Conservation (phyloP, 2,329 filamentous ascomycete species). For the Clarireedia paspali region DNA sequence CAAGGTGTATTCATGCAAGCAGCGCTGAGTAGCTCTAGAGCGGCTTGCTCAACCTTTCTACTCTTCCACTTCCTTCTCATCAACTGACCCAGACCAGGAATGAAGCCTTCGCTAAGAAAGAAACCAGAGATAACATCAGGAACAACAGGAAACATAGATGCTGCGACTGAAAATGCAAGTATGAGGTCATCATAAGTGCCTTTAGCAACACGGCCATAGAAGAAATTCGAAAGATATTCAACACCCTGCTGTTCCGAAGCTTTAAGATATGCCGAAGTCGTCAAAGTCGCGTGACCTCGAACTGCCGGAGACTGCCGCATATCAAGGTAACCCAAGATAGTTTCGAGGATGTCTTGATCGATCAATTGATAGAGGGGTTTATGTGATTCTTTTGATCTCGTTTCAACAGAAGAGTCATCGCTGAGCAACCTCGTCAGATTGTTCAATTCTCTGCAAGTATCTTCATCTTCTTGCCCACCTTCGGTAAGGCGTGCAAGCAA, state of each 20-base stretch:
- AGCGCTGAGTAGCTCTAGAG: slow-evolving; percentile 82
- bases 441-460: slow-evolving; percentile 54
- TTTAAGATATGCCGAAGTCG: slow-evolving; percentile 77
- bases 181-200: slow-evolving; percentile 84
- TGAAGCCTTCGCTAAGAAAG: slow-evolving; percentile 84
- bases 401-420: slow-evolving; percentile 34
- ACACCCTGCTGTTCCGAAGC: slow-evolving; percentile 64
- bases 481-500: slow-evolving; percentile 87
- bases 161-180: slow-evolving; percentile 86
- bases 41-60: slow-evolving; percentile 75
- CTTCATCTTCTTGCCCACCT: slow-evolving; percentile 74
- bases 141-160: slow-evolving; percentile 78
- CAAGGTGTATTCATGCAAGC: slow-evolving; percentile 81
- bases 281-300: slow-evolving; percentile 73
- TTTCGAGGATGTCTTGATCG: slow-evolving; percentile 71
- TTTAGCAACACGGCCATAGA: slow-evolving; percentile 62
- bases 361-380: slow-evolving; percentile 45
- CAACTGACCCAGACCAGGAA: slow-evolving; percentile 66
- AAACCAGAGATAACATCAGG: slow-evolving; percentile 67
- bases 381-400: slow-evolving; percentile 24
- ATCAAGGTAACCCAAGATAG: slow-evolving; percentile 79
- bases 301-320: slow-evolving; percentile 68
- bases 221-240: slow-evolving; percentile 63
- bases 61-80: slow-evolving; percentile 78
- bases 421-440: slow-evolving; percentile 51